These are phyloP conservation scores for Sicyos baderoa DNA, from an alignment of 306 rosid species.

Conservation along the genomic window DNA sequence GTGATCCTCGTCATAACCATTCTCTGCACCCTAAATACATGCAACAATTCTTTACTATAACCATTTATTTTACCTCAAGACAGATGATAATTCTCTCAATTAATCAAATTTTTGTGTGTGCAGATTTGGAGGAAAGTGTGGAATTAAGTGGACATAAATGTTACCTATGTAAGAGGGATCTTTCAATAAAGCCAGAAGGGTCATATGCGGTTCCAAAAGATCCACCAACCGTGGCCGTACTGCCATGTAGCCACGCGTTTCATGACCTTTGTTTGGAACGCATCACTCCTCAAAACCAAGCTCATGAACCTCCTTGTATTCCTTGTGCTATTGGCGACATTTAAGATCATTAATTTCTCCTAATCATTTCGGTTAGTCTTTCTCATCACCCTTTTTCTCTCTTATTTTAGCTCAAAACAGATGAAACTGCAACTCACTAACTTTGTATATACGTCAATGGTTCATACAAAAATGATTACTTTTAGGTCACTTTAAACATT, in stretches of 20 bases:
- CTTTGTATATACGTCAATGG: background rate
- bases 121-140: conserved; percentile 20
- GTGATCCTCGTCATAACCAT: too few relatives aligned
- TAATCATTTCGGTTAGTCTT: background rate
- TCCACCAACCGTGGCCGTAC: conserved; percentile 38
- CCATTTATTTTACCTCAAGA: too few relatives aligned
- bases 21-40: too few relatives aligned
- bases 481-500: background rate
- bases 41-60: too few relatives aligned
- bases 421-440: background rate
- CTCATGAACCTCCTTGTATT: conserved; percentile 52
- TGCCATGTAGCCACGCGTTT: conserved; percentile 62
- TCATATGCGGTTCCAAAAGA: conserved; percentile 26
- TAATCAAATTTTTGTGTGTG: background rate
- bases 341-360: conserved; percentile 4
- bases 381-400: background rate
- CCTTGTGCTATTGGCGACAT: conserved; percentile 43
- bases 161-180: conserved; percentile 52
- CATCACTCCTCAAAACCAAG: conserved; percentile 44
- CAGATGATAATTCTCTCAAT: too few relatives aligned
- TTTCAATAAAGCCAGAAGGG: conserved; percentile 45
- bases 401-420: background rate
- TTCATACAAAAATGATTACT: background rate
- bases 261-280: conserved; percentile 46
- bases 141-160: conserved; percentile 40